Conservation (phyloP, 2,329 filamentous ascomycete species). For the Sporothrix variecibatus region DNA sequence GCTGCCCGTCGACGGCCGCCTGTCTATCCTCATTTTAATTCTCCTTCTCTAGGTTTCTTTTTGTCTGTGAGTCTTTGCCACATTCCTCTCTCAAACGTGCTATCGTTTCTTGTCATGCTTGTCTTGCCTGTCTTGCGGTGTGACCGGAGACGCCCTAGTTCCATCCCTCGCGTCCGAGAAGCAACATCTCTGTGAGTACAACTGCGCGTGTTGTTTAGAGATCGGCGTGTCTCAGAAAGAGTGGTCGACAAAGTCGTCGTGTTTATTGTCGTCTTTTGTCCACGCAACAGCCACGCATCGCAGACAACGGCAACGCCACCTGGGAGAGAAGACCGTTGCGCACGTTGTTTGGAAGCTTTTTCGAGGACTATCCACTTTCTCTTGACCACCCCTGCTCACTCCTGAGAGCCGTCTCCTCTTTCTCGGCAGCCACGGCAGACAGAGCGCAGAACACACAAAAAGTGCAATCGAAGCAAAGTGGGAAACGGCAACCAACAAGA, state of each 20-base stretch:
- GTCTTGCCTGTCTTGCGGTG: slow-evolving; percentile 11
- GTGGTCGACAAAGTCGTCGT: too few relatives aligned
- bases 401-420: neutral
- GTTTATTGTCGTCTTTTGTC: neutral
- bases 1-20: neutral
- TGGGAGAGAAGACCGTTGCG: neutral
- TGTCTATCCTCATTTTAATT: slow-evolving; percentile 8
- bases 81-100: neutral
- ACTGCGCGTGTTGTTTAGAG: neutral
- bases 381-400: neutral
- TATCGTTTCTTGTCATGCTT: neutral
- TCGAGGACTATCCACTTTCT: neutral
- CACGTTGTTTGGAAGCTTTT: neutral
- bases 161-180: neutral
- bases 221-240: slow-evolving; percentile 2
- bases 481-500: neutral
- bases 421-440: neutral
- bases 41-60: neutral
- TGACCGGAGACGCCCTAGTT: neutral
- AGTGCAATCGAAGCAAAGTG: neutral
- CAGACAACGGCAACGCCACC: neutral
- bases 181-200: neutral
- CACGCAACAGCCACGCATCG: slow-evolving; percentile 14
- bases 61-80: neutral
- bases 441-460: neutral